Evolutionary conservation across 345 rosid genomes (phyloP), one percentile per base, ranked within the genome.

Genomic region (Arabidopsis arenosa): DNA sequence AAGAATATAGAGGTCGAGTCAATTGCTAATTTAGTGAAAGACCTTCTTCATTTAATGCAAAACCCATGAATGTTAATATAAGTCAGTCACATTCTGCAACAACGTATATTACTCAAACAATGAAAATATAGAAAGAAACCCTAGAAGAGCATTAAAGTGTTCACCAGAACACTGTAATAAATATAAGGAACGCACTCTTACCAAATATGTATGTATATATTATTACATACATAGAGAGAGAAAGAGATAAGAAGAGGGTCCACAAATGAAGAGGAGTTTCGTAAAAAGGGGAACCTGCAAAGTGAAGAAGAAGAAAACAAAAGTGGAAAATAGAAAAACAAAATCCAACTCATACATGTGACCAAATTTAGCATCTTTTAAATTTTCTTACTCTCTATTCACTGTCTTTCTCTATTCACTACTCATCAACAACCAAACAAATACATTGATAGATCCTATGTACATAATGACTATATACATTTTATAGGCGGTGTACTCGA

Each of bases 401-500:
- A 68, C 75, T 64, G 70, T 78, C 64, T 81, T 66, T 70, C 79
- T 80, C 77, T 78, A 58, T 72, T 72, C 77, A 72, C 74, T 44
- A 66, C 77, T 59, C 77, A 59, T 51, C 30, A 51, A 78, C 77
- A 59, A 59, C 68, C 77, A 72, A 78, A 66, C 77, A 78, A 72
- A 72, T 61, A 78, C 78, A 60, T 69, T 72, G 74, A 78, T 67
- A 53, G 77, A 78, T 78, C 77, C 73, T 78, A 72, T 72, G 81
- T 40, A 72, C 21, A 66, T 66, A 58, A 15, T 72, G 57, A 59
- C 67, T 64, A 54, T 63, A 59, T 67, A 71, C 17, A 43, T 32
- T 64, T 72, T 48, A 61, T 65, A 39, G 86, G 86, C 83, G 88
- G 45, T 78, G 66, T 79, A 80, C 58, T 76, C 88, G 68, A 84